Base-by-base conservation (phyloP, 2,329 filamentous ascomycete genomes). In the Ceratocystis eucalypticola region DNA sequence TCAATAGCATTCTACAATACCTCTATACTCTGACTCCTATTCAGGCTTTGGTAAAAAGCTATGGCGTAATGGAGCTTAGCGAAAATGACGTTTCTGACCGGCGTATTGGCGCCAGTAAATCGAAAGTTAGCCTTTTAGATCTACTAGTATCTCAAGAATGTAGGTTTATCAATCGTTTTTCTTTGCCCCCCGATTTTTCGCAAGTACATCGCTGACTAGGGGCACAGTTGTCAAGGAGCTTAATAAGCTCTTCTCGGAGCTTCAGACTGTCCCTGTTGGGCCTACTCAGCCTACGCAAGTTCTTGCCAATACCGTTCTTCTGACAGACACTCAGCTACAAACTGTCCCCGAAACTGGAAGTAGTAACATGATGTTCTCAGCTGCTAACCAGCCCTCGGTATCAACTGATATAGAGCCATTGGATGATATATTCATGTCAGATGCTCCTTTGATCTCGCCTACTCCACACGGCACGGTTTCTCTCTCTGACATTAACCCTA, bases 1-100 rank as follows among this genome's bases (percentile, higher is more conserved):
- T 99, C 65, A 99, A 99, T 78, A 97, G 93, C 76, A 82, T 99
- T 62, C 80, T 99, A 8, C 94, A 99, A 72, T 97, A 96, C 73
- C 88, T 96, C 70, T 96, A 96, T 74, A 95, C 92, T 0, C 84
- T 97, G 66, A 87, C 86, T 69, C 86, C 89, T 1, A 80, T 97
- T 37, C 84, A 93, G 62, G 82, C 94, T 4, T 83, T 96, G 70
- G 86, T 96, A 2, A 79, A 95, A 67, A 80, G 90, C 62, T 90
- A 89, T 70, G 85, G 93, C 30, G 75, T 84, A 3, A 83, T 87
- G 71, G 84, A 87, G 70, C 83, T 94, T 72, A 83, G 87, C 7
- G 84, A 86, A 53, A 81, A 84, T 67, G 82, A 78, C 30, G 78
- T 94, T 53, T 78, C 79, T 62, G 77, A 79, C 33, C 90, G 92